Base-by-base conservation (phyloP, 139 green algal genomes). In the Picochlorum costavermella region DNA sequence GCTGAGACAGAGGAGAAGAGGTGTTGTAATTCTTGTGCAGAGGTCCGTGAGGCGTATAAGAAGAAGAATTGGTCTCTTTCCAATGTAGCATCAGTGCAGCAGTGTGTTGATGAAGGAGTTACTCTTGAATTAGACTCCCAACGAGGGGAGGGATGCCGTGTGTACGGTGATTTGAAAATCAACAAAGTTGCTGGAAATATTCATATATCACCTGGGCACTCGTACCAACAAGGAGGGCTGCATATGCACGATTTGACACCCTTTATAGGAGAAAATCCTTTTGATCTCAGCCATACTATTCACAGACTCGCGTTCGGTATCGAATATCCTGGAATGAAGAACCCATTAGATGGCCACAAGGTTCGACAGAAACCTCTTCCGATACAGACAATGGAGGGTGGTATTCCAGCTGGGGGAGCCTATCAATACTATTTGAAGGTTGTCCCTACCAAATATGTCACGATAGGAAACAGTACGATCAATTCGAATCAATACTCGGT, bases 391-490 rank as follows among this genome's bases (percentile, higher is more conserved):
- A 17, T 59, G 50, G 25, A 59, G 50, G 25, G 12, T 17, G 50
- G 25, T 59, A 40, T 51, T 16, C 56, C 59, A 36, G 55, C 36
- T 17, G n/a, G 17, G 14, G 91, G 89, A 63, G 88, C 93, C 83
- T 96, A 83, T 74, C 90, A 98, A 65, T 99, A 98, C 70, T 97
- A 96, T 67, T 73, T 97, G 3, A 98, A 97, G 79, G 87, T 96
- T 11, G 93, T 98, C 44, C 93, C 93, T 8, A 97, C 93, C 4
- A 72, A 70, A 2, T 98, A 98, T 75, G 77, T 59, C 2, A 64
- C 83, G 63, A 29, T 83, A 1, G 33, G 49, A 5, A 88, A 86
- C 68, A 62, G 67, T 14, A 84, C 77, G 23, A 86, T 95, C 36
- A 14, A 63, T 45, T 94, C 79, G 33, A 98, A 98, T 63, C 93